These are phyloP conservation scores for Garcileccinum viscosum DNA, from an alignment of 1,284 basidiomycete species.

Conservation along the genomic window DNA sequence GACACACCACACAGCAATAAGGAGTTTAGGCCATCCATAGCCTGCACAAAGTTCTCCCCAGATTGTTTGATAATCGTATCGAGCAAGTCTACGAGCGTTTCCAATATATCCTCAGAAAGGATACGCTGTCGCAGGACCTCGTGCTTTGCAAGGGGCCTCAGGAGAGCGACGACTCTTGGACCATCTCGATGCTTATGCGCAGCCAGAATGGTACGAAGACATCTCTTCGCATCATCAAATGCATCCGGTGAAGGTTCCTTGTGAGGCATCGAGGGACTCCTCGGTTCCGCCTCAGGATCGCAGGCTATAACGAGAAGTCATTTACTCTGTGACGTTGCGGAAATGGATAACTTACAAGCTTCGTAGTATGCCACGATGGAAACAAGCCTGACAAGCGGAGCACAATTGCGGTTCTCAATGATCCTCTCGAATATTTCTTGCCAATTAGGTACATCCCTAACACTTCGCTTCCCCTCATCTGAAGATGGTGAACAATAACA, in stretches of 20 bases:
- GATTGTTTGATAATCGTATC: slow-evolving; percentile 15
- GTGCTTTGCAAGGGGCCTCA: slow-evolving; percentile 28
- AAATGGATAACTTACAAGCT: slow-evolving; percentile 19
- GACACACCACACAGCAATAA: slow-evolving; percentile 19
- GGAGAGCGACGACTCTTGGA: slow-evolving; percentile 31
- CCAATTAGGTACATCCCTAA: slow-evolving; percentile 22
- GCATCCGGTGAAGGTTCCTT: neutral
- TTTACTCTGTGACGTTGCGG: neutral
- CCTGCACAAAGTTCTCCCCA: slow-evolving; percentile 22
- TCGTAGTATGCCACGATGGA: slow-evolving; percentile 35
- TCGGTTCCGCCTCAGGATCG: neutral
- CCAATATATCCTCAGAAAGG: slow-evolving; percentile 21
- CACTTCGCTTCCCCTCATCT: slow-evolving; percentile 33
- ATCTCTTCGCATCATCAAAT: slow-evolving; percentile 15
- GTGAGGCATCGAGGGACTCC: neutral
- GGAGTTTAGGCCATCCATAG: slow-evolving; percentile 31
- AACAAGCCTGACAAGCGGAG: slow-evolving; percentile 28
- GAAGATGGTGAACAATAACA: neutral
- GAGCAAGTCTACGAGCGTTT: slow-evolving; percentile 21
- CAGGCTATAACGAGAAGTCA: slow-evolving; percentile 12
- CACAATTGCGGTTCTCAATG: slow-evolving; percentile 12
- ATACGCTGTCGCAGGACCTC: slow-evolving; percentile 17
- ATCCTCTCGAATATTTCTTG: slow-evolving; percentile 11
- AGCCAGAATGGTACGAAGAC: slow-evolving; percentile 18
- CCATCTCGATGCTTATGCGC: slow-evolving; percentile 21